phyloP scores from a whole-genome alignment of 2,329 filamentous ascomycete species.

The Fusarium algeriense region DNA sequence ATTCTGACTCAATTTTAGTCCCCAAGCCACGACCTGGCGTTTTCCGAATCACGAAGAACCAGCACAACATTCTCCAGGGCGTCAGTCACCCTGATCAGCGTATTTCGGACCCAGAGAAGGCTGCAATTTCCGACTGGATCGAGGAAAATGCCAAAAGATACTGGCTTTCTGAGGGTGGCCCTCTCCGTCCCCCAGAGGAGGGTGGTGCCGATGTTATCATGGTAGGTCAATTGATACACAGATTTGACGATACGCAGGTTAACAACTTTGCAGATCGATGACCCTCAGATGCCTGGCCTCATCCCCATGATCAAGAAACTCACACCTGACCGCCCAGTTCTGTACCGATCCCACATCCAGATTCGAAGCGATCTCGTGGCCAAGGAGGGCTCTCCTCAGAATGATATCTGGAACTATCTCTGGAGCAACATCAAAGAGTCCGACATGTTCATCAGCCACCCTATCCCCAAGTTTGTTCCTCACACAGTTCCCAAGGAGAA shows the following conservation, averaged over 20 bases:
- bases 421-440: conserved; percentile 78
- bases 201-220: conserved; percentile 83
- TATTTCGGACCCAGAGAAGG: conserved; percentile 72
- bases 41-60: conserved; percentile 87
- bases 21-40: conserved; percentile 83
- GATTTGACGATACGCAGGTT: background rate
- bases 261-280: conserved; percentile 69
- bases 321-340: conserved; percentile 79
- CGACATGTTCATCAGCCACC: conserved; percentile 86
- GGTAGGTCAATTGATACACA: conserved; percentile 53
- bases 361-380: conserved; percentile 80
- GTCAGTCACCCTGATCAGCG: conserved; percentile 74
- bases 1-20: conserved; percentile 57
- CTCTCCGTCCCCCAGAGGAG: conserved; percentile 71
- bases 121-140: conserved; percentile 77
- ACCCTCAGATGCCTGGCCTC: conserved; percentile 85
- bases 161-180: conserved; percentile 77
- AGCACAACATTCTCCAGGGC: conserved; percentile 89
- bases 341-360: conserved; percentile 87
- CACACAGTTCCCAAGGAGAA: conserved; percentile 72
- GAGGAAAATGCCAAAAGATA: conserved; percentile 78
- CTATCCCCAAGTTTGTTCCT: conserved; percentile 81
- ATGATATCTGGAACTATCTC: conserved; percentile 80
- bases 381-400: conserved; percentile 72
- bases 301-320: conserved; percentile 79